A percentile compares a stretch with the other conserved stretches of the same genome.
These are phyloP conservation scores for Citrullus amarus DNA, from an alignment of 306 rosid species.

Conservation along the genomic window DNA sequence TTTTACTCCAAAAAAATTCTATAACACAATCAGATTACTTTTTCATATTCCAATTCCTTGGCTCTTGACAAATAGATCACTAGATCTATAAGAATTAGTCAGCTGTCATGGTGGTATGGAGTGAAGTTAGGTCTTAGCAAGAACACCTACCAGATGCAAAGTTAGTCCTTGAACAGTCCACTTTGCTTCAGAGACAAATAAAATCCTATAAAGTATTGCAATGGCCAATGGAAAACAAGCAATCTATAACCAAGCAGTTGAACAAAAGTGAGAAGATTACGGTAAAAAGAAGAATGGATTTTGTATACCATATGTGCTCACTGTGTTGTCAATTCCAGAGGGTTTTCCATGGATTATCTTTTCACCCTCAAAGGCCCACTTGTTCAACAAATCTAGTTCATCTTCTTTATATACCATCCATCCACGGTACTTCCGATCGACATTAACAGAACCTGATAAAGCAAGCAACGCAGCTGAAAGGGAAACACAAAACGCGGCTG, in stretches of 20 bases:
- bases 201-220: neutral
- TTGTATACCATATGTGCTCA: conserved; percentile 73
- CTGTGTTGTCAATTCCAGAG: conserved; percentile 94
- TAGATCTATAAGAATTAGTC: neutral
- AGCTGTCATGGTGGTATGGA: neutral
- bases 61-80: neutral
- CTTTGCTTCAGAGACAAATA: neutral
- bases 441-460: conserved; percentile 40
- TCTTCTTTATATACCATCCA: conserved; percentile 51
- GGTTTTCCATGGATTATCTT: conserved; percentile 93
- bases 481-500: conserved; percentile 76
- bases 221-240: neutral
- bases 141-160: neutral
- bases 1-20: neutral
- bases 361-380: conserved; percentile 99
- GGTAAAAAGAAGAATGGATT: neutral
- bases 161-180: neutral
- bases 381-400: conserved; percentile 64
- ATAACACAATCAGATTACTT: neutral
- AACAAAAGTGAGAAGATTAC: neutral
- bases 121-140: neutral
- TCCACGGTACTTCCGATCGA: conserved; percentile 45
- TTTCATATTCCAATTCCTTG: neutral
- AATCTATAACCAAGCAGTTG: neutral
- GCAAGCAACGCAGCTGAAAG: conserved; percentile 63